A percentile compares a stretch with the other conserved stretches of the same genome.
These are phyloP conservation scores for Kodamaea restingae DNA, from an alignment of 805 yeast species.

Conservation along the genomic window DNA sequence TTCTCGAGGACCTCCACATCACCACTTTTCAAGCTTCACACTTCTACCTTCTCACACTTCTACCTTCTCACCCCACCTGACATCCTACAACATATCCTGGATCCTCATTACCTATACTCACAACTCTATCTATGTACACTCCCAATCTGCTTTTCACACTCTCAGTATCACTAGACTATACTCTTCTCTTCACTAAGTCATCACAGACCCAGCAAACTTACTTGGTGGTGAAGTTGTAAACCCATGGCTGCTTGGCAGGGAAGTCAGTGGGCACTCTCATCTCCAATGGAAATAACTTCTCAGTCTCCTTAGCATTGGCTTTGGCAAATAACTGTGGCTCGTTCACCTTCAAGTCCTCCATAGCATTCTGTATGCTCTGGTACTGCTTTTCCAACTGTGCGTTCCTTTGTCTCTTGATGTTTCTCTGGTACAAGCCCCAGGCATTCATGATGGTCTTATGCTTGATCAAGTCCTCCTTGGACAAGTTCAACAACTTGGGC, in stretches of 20 bases:
- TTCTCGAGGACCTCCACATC: no score
- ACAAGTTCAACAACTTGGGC: conserved; percentile 73
- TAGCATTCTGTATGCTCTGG: conserved; percentile 61
- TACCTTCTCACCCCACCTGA: no score
- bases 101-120: no score
- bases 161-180: no score
- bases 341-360: conserved; percentile 56
- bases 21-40: no score
- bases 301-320: conserved; percentile 56
- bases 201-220: no score
- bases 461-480: conserved; percentile 77
- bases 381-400: conserved; percentile 56
- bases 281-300: conserved; percentile 74
- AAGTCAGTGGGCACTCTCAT: conserved; percentile 83
- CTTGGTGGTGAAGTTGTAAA: conserved; percentile 39
- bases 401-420: conserved; percentile 40
- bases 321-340: conserved; percentile 54
- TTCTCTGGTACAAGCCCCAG: conserved; percentile 64
- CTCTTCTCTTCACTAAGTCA: no score
- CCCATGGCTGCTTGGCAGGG: conserved; percentile 84
- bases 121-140: no score
- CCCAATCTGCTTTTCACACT: no score
- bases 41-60: no score
- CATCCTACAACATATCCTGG: no score
- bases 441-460: conserved; percentile 81